Evolutionary conservation across 148 eudicot genomes (phyloP), one percentile per base, ranked within the genome.

Genomic region (Rhododendron williamsianum): DNA sequence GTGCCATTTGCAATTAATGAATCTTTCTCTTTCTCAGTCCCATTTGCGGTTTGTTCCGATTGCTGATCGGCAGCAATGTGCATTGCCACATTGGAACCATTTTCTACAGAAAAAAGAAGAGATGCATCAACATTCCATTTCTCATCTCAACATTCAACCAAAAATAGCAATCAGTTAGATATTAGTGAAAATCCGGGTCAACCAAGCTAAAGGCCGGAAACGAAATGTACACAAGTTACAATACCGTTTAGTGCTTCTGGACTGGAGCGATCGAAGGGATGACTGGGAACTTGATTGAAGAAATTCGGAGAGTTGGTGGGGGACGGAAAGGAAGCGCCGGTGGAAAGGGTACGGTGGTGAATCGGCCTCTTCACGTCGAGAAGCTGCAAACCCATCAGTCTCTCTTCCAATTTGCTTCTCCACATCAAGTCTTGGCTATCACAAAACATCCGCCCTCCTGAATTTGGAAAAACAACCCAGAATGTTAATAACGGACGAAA

Each of bases 381-480:
- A 72, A 95, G 91, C 15, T 93, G 96, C 85, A 96, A 88, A 33
- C 89, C 90, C 98, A 96, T 91, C 51, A 96, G 82, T 81, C 95
- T 90, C 88, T 96, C 94, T 88, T 94, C 98, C 63, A 96, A 76
- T 87, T 96, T 96, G 84, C 95, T 93, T 89, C 92, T 90, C 92
- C 95, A 93, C 84, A 94, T 30, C 86, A 93, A 86, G 85, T 96
- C 95, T 54, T 93, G 98, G 36, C 90, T 72, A 72, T 90, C 90
- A 54, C 89, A 88, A 83, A 91, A 89, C 95, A 94, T 93, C 78
- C 94, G 93, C 43, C 91, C 83, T 18, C 97, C 98, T 94, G 74
- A 58, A 82, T 82, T 60, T 63, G 35, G 43, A 1, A 11, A 80
- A 16, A 30, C 1, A 9, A 80, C 7, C 76, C 46, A 54, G 45